A percentile compares a stretch with the other conserved stretches of the same genome.
These are phyloP conservation scores for Neofusicoccum sp. DNA, from an alignment of 2,329 filamentous ascomycete species.

Conservation along the genomic window DNA sequence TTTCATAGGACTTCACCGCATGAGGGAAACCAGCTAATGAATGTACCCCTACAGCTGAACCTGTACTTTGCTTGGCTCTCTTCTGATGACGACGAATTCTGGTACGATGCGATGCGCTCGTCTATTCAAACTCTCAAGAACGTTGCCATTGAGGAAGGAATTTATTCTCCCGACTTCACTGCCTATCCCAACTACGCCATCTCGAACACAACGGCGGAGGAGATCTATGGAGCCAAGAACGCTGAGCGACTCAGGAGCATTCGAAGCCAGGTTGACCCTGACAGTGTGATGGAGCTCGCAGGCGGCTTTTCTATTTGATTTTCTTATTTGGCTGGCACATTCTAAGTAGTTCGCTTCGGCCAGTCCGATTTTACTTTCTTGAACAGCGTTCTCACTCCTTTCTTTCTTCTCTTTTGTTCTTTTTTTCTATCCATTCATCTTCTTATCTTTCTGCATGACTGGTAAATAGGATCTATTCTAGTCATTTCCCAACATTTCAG, in stretches of 20 bases:
- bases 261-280: neutral
- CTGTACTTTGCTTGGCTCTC: conserved; percentile 2
- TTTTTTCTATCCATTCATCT: too few relatives aligned
- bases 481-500: too few relatives aligned
- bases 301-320: neutral
- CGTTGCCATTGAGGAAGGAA: neutral
- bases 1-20: neutral
- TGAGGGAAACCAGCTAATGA: neutral
- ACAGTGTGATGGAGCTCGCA: neutral
- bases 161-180: neutral
- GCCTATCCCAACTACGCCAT: conserved; percentile 2
- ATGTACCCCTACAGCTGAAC: neutral
- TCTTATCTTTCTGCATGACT: too few relatives aligned
- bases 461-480: too few relatives aligned
- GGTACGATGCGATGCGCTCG: neutral
- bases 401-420: too few relatives aligned
- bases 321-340: neutral
- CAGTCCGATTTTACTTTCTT: too few relatives aligned
- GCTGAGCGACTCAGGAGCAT: neutral
- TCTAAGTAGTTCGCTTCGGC: too few relatives aligned
- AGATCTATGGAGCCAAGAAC: neutral
- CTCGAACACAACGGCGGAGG: neutral
- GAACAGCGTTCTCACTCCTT: too few relatives aligned
- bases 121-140: neutral
- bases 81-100: neutral